These are phyloP conservation scores for Hemileccinum rubropunctum DNA, from an alignment of 768 basidiomycete species.

Conservation along the genomic window DNA sequence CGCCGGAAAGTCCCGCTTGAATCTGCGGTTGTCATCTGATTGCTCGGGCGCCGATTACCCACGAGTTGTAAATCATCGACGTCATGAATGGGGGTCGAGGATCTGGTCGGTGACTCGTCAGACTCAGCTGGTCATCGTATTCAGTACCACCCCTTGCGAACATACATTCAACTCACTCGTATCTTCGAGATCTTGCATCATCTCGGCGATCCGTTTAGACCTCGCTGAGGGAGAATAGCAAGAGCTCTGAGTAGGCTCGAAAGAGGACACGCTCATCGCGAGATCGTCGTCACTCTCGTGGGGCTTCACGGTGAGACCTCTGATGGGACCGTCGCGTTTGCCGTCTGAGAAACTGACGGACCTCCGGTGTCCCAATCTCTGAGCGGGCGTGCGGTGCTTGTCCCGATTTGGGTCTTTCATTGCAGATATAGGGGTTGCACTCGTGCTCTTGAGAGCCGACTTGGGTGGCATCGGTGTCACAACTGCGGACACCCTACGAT, in stretches of 20 bases:
- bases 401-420: constrained; percentile 51
- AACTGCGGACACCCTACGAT: constrained; percentile 9
- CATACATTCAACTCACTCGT: constrained; percentile 51
- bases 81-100: constrained; percentile 43
- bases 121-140: constrained; percentile 24
- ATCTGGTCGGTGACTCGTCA: constrained; percentile 58
- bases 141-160: constrained; percentile 5
- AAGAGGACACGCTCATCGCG: constrained; percentile 17
- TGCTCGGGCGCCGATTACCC: constrained; percentile 40
- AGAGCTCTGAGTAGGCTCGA: constrained; percentile 16
- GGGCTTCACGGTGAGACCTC: constrained; percentile 45
- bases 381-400: constrained; percentile 56
- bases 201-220: constrained; percentile 77
- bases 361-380: constrained; percentile 53
- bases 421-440: constrained; percentile 55
- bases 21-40: constrained; percentile 23
- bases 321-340: constrained; percentile 83
- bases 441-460: constrained; percentile 42
- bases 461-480: constrained; percentile 34
- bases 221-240: constrained; percentile 57
- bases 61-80: constrained; percentile 48
- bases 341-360: constrained; percentile 99
- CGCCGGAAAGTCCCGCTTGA: constrained; percentile 34
- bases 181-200: constrained; percentile 73
- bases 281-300: constrained; percentile 39